These are phyloP conservation scores for Candolleomyces eurysporus DNA, from an alignment of 768 basidiomycete species.

Conservation along the genomic window DNA sequence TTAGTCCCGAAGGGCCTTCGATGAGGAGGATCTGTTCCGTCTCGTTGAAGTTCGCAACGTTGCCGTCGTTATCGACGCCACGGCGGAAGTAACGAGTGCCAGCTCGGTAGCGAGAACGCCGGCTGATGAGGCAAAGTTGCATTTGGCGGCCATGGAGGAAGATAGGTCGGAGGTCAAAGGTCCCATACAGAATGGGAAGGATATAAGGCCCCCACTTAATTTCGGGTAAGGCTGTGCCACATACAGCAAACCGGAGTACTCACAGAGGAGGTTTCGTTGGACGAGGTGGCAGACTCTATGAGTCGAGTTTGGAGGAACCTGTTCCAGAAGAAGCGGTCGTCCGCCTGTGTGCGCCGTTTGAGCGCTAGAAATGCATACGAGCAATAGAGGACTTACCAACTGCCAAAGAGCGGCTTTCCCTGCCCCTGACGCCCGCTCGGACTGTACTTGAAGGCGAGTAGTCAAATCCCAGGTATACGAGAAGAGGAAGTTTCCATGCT, in stretches of 20 bases:
- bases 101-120: slow-evolving; percentile 90
- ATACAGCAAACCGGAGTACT: slow-evolving; percentile 21
- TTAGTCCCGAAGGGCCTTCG: slow-evolving; percentile 49
- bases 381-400: slow-evolving; percentile 50
- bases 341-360: slow-evolving; percentile 51
- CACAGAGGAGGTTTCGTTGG: slow-evolving; percentile 62
- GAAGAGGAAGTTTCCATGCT: slow-evolving; percentile 80
- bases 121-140: slow-evolving; percentile 85
- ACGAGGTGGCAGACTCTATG: slow-evolving; percentile 44
- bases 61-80: slow-evolving; percentile 84
- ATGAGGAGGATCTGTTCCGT: slow-evolving; percentile 92
- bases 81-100: slow-evolving; percentile 97
- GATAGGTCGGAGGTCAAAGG: slow-evolving; percentile 79
- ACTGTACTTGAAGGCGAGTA: slow-evolving; percentile 81
- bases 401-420: slow-evolving; percentile 68
- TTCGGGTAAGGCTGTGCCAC: not conserved
- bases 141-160: slow-evolving; percentile 77
- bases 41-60: slow-evolving; percentile 97
- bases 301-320: slow-evolving; percentile 66
- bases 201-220: slow-evolving; percentile 82
- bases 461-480: slow-evolving; percentile 92
- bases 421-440: slow-evolving; percentile 51
- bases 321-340: slow-evolving; percentile 99
- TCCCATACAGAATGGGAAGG: slow-evolving; percentile 92
- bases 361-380: not conserved